Conservation (phyloP, 1,284 basidiomycete genomes). For the Ustilago sp. region DNA sequence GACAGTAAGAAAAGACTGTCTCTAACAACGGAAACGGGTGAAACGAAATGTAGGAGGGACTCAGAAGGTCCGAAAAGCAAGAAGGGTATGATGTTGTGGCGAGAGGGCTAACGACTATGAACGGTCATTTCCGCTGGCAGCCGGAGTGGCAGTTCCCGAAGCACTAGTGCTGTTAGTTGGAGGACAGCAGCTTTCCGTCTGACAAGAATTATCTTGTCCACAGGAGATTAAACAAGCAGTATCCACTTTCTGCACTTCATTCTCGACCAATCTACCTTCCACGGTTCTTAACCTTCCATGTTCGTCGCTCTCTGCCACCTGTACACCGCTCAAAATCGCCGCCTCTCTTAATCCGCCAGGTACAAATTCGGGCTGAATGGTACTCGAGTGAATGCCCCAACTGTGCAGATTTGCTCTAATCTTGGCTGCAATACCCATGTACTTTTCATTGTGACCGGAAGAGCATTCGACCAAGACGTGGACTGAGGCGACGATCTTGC, state of each 20-base stretch:
- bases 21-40: not conserved
- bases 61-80: not conserved
- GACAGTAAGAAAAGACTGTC: too few relatives aligned
- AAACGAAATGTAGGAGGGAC: too few relatives aligned
- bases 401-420: slow-evolving; percentile 86
- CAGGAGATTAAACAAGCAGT: slow-evolving; percentile 65
- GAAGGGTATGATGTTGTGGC: not conserved
- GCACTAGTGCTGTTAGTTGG: slow-evolving; percentile 16
- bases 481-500: slow-evolving; percentile 92
- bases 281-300: slow-evolving; percentile 58
- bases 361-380: slow-evolving; percentile 69
- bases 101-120: not conserved
- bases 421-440: slow-evolving; percentile 89
- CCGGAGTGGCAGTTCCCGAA: slow-evolving; percentile 17
- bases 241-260: slow-evolving; percentile 55
- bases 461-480: slow-evolving; percentile 84
- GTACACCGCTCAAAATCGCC: slow-evolving; percentile 59
- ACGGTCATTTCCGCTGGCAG: slow-evolving; percentile 11
- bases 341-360: slow-evolving; percentile 63
- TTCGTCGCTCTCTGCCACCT: slow-evolving; percentile 56
- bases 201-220: slow-evolving; percentile 58
- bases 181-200: slow-evolving; percentile 62
- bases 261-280: slow-evolving; percentile 60
- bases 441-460: slow-evolving; percentile 73
- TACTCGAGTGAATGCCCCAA: slow-evolving; percentile 88